These are phyloP conservation scores for Myriosclerotinia duriaeana DNA, from an alignment of 2,329 filamentous ascomycete genomes.

Conservation along the genomic window DNA sequence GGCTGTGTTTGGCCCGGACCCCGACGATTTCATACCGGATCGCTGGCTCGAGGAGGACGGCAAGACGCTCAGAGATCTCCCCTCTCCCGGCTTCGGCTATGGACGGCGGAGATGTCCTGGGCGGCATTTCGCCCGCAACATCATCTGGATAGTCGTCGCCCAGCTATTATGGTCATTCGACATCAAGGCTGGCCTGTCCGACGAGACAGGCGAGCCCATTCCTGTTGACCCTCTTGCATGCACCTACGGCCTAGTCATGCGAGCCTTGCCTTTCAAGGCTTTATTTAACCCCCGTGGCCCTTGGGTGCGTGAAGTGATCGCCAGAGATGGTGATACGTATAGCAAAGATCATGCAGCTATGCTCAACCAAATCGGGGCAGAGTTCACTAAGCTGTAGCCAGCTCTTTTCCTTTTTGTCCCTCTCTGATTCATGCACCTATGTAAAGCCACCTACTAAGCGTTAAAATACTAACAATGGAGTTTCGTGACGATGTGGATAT, in stretches of 20 bases:
- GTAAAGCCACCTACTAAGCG: neutral
- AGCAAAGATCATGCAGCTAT: slow-evolving; percentile 8
- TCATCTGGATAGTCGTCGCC: slow-evolving; percentile 13
- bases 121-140: slow-evolving; percentile 1
- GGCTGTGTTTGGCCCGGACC: neutral
- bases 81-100: slow-evolving; percentile 4
- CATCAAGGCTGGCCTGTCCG: slow-evolving; percentile 15
- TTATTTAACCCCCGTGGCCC: slow-evolving; percentile 7
- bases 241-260: slow-evolving; percentile 6
- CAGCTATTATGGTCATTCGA: slow-evolving; percentile 13
- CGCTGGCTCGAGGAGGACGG: slow-evolving; percentile 12
- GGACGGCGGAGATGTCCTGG: slow-evolving; percentile 9
- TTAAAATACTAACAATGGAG: neutral
- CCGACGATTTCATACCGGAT: slow-evolving; percentile 6
- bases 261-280: slow-evolving; percentile 8
- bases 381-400: slow-evolving; percentile 10
- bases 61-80: slow-evolving; percentile 13
- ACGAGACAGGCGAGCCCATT: slow-evolving; percentile 3
- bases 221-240: slow-evolving; percentile 8
- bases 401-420: neutral
- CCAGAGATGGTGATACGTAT: slow-evolving; percentile 16
- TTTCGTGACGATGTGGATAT: neutral
- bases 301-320: slow-evolving; percentile 2
- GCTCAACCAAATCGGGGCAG: neutral
- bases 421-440: neutral